A percentile compares a stretch with the other conserved stretches of the same genome.
Evolutionary conservation across 257 asterid species (phyloP).

Genomic region (Handroanthus guayacan): DNA sequence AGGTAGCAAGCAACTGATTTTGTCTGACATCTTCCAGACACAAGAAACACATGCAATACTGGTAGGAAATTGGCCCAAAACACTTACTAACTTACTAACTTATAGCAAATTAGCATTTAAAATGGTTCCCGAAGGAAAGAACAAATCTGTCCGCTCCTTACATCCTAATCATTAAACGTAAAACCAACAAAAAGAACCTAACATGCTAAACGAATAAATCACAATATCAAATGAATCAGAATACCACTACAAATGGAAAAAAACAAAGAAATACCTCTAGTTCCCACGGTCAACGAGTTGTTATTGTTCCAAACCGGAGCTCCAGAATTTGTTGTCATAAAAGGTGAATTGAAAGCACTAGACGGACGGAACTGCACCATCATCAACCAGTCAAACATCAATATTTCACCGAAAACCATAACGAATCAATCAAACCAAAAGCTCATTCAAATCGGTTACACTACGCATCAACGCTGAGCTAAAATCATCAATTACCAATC

Average conservation of each 20-base stretch:
- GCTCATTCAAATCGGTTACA: neutral
- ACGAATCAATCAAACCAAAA: neutral
- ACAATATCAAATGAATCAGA: neutral
- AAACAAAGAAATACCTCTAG: constrained; percentile 51
- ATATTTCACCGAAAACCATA: neutral
- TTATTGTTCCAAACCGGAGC: constrained; percentile 88
- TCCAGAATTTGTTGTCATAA: constrained; percentile 81
- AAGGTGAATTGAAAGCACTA: constrained; percentile 73
- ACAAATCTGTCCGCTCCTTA: neutral
- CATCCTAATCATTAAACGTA: constrained; percentile 5
- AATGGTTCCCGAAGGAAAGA: neutral
- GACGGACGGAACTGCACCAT: constrained; percentile 78
- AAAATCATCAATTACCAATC: neutral
- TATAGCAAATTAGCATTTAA: neutral
- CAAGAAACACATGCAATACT: neutral
- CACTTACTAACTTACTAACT: neutral
- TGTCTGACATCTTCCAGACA: neutral
- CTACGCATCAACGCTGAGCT: constrained; percentile 15
- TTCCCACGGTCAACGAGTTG: constrained; percentile 76
- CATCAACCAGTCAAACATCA: constrained; percentile 32
- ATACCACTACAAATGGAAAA: neutral
- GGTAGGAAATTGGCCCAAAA: neutral
- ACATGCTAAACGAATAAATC: neutral
- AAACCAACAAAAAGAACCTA: constrained; percentile 17
- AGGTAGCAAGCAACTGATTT: neutral